phyloP scores from a whole-genome alignment of 371 early-diverging fungal species.

The Saksenaea vasiformis region DNA sequence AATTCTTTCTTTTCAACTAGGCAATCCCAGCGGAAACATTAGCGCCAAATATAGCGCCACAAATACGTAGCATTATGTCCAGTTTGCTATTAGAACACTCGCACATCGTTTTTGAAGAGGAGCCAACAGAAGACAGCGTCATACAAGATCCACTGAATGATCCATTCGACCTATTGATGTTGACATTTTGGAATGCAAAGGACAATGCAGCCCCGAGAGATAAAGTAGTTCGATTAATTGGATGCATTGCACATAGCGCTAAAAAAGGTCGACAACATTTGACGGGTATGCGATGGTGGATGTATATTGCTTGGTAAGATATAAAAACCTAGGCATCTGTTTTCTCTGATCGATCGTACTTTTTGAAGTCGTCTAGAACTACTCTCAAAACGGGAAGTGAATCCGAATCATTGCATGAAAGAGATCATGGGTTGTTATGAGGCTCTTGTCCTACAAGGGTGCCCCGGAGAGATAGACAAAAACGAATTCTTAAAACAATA shows the following conservation, averaged over 20 bases:
- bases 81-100: conserved; percentile 9
- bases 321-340: neutral
- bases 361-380: neutral
- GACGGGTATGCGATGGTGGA: conserved; percentile 45
- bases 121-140: conserved; percentile 12
- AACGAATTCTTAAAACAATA: conserved; percentile 15
- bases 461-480: conserved; percentile 4
- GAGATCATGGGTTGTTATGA: conserved; percentile 14
- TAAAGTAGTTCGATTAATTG: conserved; percentile 26
- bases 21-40: conserved; percentile 40
- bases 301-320: conserved; percentile 34
- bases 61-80: conserved; percentile 24
- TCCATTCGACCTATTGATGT: conserved; percentile 30
- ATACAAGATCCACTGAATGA: conserved; percentile 24
- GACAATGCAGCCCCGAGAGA: conserved; percentile 16
- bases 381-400: neutral
- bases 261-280: conserved; percentile 26
- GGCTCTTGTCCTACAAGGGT: conserved; percentile 13
- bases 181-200: conserved; percentile 26
- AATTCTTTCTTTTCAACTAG: conserved; percentile 8
- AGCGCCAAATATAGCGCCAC: conserved; percentile 25
- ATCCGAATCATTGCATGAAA: conserved; percentile 16
- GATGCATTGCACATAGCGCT: conserved; percentile 21
- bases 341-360: neutral
- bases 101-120: conserved; percentile 7